These are phyloP conservation scores for Leptomonas pyrrhocoris DNA, from an alignment of 208 protist genomes.

Conservation along the genomic window DNA sequence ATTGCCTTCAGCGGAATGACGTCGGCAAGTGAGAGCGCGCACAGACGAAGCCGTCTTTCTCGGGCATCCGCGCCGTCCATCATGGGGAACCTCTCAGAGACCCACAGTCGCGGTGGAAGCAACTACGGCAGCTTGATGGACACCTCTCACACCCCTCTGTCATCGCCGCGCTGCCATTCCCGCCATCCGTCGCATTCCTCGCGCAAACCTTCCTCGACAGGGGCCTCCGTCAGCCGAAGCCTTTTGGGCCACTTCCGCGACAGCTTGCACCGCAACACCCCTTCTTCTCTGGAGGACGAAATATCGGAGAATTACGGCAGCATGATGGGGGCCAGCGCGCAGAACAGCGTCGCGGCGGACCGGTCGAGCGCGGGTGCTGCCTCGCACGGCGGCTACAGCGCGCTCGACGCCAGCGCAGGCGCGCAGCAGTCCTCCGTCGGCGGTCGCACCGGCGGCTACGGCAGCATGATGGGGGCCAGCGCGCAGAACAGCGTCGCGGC, in stretches of 20 bases:
- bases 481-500: background rate
- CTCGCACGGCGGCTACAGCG: slow-evolving; percentile 13
- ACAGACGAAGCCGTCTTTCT: background rate
- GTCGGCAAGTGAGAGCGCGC: background rate
- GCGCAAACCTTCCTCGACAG: background rate
- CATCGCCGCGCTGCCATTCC: background rate
- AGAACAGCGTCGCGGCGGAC: background rate
- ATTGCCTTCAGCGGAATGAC: background rate
- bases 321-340: slow-evolving; percentile 7
- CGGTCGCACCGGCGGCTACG: slow-evolving; percentile 16
- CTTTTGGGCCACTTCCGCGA: background rate
- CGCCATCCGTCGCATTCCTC: background rate
- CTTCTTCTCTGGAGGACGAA: background rate
- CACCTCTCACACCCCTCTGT: background rate
- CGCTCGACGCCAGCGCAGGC: background rate
- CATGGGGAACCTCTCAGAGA: background rate
- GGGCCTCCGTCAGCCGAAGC: background rate
- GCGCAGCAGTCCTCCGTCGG: background rate
- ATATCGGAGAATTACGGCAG: slow-evolving; percentile 14
- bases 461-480: slow-evolving; percentile 19
- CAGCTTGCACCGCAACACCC: background rate
- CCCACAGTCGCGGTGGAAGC: background rate
- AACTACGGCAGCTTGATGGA: slow-evolving; percentile 6
- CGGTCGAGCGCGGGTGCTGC: background rate
- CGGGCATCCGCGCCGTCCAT: slow-evolving; percentile 5